phyloP scores from a whole-genome alignment of 768 basidiomycete genomes.

The Boletus fagicola region DNA sequence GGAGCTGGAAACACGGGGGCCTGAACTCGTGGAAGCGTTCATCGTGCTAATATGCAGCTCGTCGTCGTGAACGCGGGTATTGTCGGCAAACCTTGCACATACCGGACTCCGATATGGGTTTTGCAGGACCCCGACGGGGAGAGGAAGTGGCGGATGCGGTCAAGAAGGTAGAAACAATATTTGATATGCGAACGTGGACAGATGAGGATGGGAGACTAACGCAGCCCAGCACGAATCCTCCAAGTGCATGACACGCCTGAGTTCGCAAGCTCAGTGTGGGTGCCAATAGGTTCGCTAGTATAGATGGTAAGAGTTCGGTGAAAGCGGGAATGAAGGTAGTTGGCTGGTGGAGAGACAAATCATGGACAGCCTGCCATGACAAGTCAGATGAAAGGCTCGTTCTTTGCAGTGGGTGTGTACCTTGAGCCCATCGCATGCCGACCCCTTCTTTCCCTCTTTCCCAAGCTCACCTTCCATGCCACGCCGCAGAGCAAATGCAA shows the following conservation, averaged over 20 bases:
- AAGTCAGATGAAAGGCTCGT: constrained; percentile 12
- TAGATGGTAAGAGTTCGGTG: constrained; percentile 53
- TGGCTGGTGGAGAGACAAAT: constrained; percentile 63
- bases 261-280: constrained; percentile 62
- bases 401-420: constrained; percentile 36
- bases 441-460: constrained; percentile 87
- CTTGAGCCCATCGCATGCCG: constrained; percentile 74
- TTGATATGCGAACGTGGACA: constrained; percentile 54
- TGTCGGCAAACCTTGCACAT: constrained; percentile 34
- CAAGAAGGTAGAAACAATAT: constrained; percentile 46
- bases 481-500: constrained; percentile 68
- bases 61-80: background rate
- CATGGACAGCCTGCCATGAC: constrained; percentile 62
- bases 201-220: constrained; percentile 46
- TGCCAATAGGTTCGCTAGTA: constrained; percentile 62
- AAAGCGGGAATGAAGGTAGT: constrained; percentile 69
- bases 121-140: constrained; percentile 37
- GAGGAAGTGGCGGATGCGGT: constrained; percentile 39
- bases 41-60: constrained; percentile 11
- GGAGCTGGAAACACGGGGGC: background rate
- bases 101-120: constrained; percentile 41
- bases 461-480: constrained; percentile 83
- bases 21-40: constrained; percentile 18
- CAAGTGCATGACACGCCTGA: constrained; percentile 74
- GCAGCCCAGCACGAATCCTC: constrained; percentile 60